Evolutionary conservation across 306 rosid genomes (phyloP), one percentile per base, ranked within the genome.

Genomic region (Ziziphus jujuba): DNA sequence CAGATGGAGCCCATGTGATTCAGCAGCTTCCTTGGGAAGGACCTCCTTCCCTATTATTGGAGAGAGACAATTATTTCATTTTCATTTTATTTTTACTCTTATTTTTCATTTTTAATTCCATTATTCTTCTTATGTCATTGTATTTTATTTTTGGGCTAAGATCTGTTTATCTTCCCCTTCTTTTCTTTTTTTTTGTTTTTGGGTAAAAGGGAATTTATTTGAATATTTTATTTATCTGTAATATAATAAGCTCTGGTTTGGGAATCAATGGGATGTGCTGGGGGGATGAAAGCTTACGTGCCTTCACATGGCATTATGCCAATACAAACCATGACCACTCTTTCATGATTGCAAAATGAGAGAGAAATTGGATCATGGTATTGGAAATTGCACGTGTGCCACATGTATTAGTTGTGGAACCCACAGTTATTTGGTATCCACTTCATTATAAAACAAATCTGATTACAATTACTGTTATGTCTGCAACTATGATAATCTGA

Each of bases 1-100:
- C 81, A 84, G 51, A 77, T 70, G 84, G 79, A 71, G 48, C 73
- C 75, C 97, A 88, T 81, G 95, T 86, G 95, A 86, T 82, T 73
- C 68, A 57, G 86, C 92, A 82, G 87, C 92, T 84, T 84, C 92
- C 82, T 70, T 47, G 67, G 74, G 81, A 84, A 80, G 79, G 63
- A 52, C 79, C 69, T 75, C 24, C 58, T 67, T 55, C 62, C 73
- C 63, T 61, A 80, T 87, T 60, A 78, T 82, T 80, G 73, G 85
- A 78, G 66, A 71, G 72, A 77, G 75, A 80, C 10, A 5, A 67
- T 53, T 61, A 3, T 8, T 38, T 24, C 2, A 14, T 40, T 40
- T 40, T 40, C 12, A 6, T 36, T 36, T 36, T 36, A 3, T 1
- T 36, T 36, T 36, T 36, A n/a, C n/a, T n/a, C n/a, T n/a, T n/a